phyloP scores from a whole-genome alignment of 192 early-diverging fungal genomes.

The Thoreauomyces humboldtii region DNA sequence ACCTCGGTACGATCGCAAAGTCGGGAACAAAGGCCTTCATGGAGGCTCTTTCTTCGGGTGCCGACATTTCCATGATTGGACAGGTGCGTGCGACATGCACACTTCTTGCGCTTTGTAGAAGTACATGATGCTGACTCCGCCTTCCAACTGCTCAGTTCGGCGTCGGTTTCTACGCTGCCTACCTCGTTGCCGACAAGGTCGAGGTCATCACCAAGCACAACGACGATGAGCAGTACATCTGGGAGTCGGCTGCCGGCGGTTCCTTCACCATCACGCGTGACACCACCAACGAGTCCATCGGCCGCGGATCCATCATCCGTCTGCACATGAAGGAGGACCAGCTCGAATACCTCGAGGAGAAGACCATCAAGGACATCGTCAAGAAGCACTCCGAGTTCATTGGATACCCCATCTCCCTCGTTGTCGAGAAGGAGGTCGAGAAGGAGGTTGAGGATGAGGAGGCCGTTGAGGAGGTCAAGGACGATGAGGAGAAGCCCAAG shows the following conservation, averaged over 20 bases:
- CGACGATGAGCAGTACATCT: constrained; percentile 95
- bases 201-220: constrained; percentile 95
- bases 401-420: constrained; percentile 95
- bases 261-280: constrained; percentile 92
- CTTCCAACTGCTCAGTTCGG: no score
- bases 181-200: constrained; percentile 98
- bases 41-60: constrained; percentile 93
- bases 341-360: constrained; percentile 97
- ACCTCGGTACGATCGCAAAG: constrained; percentile 99
- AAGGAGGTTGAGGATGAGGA: constrained; percentile 97
- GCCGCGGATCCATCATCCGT: constrained; percentile 93
- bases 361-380: constrained; percentile 98
- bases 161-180: constrained; percentile 99
- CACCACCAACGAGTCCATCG: constrained; percentile 83
- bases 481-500: constrained; percentile 55
- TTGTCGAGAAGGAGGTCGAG: constrained; percentile 95
- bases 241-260: constrained; percentile 88
- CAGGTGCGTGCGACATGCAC: no score
- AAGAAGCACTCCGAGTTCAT: constrained; percentile 99
- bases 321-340: constrained; percentile 99
- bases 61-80: constrained; percentile 99
- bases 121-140: no score
- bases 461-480: constrained; percentile 66
- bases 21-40: constrained; percentile 99
- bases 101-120: no score